phyloP scores from a whole-genome alignment of 768 basidiomycete species.

The Leccinum rimulosum region DNA sequence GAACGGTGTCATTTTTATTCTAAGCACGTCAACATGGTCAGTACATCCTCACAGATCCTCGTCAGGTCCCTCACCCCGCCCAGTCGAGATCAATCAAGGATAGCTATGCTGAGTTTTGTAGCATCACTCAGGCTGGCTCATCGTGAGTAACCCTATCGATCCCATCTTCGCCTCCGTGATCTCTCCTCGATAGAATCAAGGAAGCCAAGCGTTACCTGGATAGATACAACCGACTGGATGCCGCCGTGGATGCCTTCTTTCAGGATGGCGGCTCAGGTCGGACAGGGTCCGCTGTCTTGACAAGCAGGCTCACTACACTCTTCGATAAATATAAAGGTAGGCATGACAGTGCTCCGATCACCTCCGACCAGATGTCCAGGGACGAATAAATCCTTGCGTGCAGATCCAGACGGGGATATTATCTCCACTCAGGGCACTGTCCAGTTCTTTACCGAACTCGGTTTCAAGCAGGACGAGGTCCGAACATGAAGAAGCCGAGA shows the following conservation, averaged over 20 bases:
- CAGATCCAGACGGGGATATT: slow-evolving; percentile 58
- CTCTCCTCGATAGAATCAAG: slow-evolving; percentile 28
- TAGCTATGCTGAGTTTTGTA: slow-evolving; percentile 56
- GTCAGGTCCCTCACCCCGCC: background rate
- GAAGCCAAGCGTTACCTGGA: slow-evolving; percentile 72
- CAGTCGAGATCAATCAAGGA: slow-evolving; percentile 38
- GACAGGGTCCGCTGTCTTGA: slow-evolving; percentile 36
- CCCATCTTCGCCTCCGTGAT: slow-evolving; percentile 3
- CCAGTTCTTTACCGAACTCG: slow-evolving; percentile 49
- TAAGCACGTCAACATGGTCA: slow-evolving; percentile 22
- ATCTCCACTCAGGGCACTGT: slow-evolving; percentile 82
- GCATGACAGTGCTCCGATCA: slow-evolving; percentile 3
- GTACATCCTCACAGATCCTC: slow-evolving; percentile 4
- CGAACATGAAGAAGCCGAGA: slow-evolving; percentile 45
- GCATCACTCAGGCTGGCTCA: slow-evolving; percentile 66
- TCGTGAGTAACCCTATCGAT: slow-evolving; percentile 48
- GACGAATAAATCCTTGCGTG: background rate
- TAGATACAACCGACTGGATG: slow-evolving; percentile 65
- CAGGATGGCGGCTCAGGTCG: slow-evolving; percentile 37
- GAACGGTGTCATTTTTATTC: too few relatives aligned
- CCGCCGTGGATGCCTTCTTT: slow-evolving; percentile 73
- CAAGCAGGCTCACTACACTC: slow-evolving; percentile 51
- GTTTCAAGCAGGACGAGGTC: slow-evolving; percentile 24
- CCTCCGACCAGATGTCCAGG: background rate
- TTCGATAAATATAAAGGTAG: slow-evolving; percentile 73